Evolutionary conservation across 192 early-diverging fungal species (phyloP).

Genomic region (Coemansia sp.): DNA sequence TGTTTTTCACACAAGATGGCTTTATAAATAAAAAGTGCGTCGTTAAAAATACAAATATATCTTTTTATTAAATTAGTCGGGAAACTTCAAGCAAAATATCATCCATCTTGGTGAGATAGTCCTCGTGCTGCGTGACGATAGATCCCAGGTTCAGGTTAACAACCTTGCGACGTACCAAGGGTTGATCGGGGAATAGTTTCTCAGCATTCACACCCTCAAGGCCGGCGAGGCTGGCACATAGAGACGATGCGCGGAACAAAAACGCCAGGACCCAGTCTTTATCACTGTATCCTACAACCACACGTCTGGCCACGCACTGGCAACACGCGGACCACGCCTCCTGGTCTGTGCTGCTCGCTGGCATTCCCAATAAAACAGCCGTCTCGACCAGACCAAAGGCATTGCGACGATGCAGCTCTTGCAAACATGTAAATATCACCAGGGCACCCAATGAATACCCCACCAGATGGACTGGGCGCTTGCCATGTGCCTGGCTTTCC

Average conservation of each 20-base stretch:
- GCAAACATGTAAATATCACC: slow-evolving; percentile 65
- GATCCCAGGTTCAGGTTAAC: slow-evolving; percentile 21
- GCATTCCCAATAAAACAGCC: slow-evolving; percentile 67
- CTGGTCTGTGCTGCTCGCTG: slow-evolving; percentile 54
- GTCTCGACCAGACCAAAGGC: slow-evolving; percentile 61
- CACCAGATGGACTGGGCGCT: slow-evolving; percentile 65
- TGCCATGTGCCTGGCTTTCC: slow-evolving; percentile 45
- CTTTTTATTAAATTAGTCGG: slow-evolving; percentile 6
- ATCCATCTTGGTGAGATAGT: slow-evolving; percentile 31
- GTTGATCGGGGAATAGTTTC: slow-evolving; percentile 24
- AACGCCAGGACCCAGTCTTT: slow-evolving; percentile 69
- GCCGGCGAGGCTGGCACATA: slow-evolving; percentile 35
- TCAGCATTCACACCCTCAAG: slow-evolving; percentile 30
- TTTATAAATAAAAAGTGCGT: background rate
- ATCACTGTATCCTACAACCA: slow-evolving; percentile 62
- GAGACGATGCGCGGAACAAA: slow-evolving; percentile 58
- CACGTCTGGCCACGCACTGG: slow-evolving; percentile 55
- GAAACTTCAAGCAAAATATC: slow-evolving; percentile 42
- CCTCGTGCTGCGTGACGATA: slow-evolving; percentile 27
- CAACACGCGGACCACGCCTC: slow-evolving; percentile 59
- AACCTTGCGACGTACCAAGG: slow-evolving; percentile 24
- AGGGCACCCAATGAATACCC: slow-evolving; percentile 71
- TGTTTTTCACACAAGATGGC: too few species aligned
- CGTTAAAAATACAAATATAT: background rate
- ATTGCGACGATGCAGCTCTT: slow-evolving; percentile 52